Evolutionary conservation across 2,329 filamentous ascomycete genomes (phyloP), one percentile per base, ranked within the genome.

Genomic region (Fusarium tuaranense): DNA sequence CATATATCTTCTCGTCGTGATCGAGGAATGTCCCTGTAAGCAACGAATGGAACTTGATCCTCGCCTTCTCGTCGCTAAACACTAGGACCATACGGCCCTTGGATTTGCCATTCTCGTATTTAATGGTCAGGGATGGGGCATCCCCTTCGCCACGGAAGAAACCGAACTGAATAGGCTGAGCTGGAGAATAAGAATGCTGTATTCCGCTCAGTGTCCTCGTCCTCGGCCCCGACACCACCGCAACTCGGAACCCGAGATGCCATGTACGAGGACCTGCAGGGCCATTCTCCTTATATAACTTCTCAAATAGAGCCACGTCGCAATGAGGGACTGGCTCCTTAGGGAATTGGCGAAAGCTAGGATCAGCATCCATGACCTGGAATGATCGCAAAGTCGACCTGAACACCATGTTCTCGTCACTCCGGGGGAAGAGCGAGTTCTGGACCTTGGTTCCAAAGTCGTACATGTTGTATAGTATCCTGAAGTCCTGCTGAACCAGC

Each of bases 391-490:
- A 84, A 2, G 89, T 91, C 9, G 90, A 88, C 77, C 92, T 90
- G 80, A 94, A 95, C 3, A 93, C 87, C 66, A 93, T 83, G 3
- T 86, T 86, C 83, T 98, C 95, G 63, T 94, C 93, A 34, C 87
- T 86, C 46, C 91, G 89, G 8, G 92, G 90, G 39, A 91, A 90
- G 48, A 97, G 86, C 62, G 91, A 93, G 30, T 88, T 87, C 78
- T 95, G 92, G 3, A 96, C 90, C 78, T 93, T 94, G 74, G 89
- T 89, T 30, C 93, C 94, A 80, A 97, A 96, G 69, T 97, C 94
- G 74, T 95, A 94, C 82, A 97, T 94, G 76, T 91, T 93, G 90
- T 92, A 95, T 13, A 97, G 83, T 72, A 90, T 91, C 71, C 92
- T 90, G 84, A 93, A 97, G 79, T 97, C 94, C n/a, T 89, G 86